Evolutionary conservation across 2,329 filamentous ascomycete genomes (phyloP), one percentile per base, ranked within the genome.

Genomic region (Cladosporium halotolerans): DNA sequence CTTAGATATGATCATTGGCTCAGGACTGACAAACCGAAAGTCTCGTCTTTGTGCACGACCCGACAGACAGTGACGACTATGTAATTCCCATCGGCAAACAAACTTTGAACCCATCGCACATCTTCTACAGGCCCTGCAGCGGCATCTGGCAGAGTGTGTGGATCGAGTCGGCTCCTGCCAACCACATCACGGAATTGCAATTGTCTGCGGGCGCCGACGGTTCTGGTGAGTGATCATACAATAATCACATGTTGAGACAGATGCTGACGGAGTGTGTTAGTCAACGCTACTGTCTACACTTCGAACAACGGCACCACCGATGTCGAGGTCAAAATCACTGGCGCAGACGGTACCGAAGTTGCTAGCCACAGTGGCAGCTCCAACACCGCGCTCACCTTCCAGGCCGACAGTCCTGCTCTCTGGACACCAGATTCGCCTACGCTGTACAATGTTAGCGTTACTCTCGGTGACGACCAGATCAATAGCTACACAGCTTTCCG

Each of bases 61-160:
- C 84, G 0, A 86, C 84, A 0, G 83, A 86, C 60, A 62, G 66
- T 33, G 71, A 72, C 1, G 67, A 68, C 10, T 70, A 73, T 45
- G 74, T 82, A n/a, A 82, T 84, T 31, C 83, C 83, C 0, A 74
- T 84, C 43, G 84, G 84, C 57, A 55, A 55, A 31, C 54, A 56
- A 41, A 55, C 55, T 4, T 43, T 55, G 83, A 88, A 79, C 64
- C 79, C 80, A 0, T 79, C 82, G 63, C 79, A 76, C 61, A 87
- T 87, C 56, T 87, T 85, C 65, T 87, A 87, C 64, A 80, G 79
- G 0, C 80, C 84, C 0, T 87, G 83, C 68, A 83, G 81, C 32
- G 84, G 84, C 5, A 87, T 88, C 57, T 88, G 84, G 84, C 84
- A 86, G 61, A 77, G 77, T 11, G 84, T 87, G 0, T 88, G 84